Evolutionary conservation across 106 monocot species (phyloP), one percentile per base, ranked within the genome.

Genomic region (Dendrobium huoshanense): DNA sequence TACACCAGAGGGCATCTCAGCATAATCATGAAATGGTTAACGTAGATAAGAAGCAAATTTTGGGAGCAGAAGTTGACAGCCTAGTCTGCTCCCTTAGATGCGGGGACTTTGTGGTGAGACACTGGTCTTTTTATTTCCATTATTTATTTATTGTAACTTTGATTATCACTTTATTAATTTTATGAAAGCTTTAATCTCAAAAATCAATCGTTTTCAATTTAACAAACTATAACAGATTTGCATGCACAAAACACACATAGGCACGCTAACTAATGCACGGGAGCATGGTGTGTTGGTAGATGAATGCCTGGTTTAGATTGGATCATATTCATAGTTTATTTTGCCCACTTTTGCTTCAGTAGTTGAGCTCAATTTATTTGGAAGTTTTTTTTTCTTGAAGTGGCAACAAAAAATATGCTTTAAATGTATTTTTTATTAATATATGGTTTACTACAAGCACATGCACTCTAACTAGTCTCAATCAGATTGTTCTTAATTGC

Each of bases 61-160:
- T 78, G 22, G 81, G 59, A 81, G 24, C 64, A 49, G 33, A 64
- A 75, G 10, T 13, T n/a, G 78, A 83, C 54, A 87, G 40, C 45
- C 37, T 85, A 2, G 88, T 83, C 43, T 90, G 89, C 81, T 78
- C 82, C 45, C 88, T 99, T 76, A 88, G 77, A 82, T 91, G 85
- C 80, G 95, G 98, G 17, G 95, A 99, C 81, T 88, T 84, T 92
- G 98, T 99, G 92, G 95, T 99, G 95, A 31, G 44, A 17, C 42
- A 76, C 16, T 48, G 41, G 41, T 29, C 48, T 40, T 83, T 78
- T 55, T 70, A 27, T 78, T 78, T 3, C 77, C 64, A 45, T 31
- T 3, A 1, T 49, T 29, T 45, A 10, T 67, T 37, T 55, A 16
- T 31, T 67, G 9, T 51, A 37, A 15, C n/a, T 37, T 70, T 37